Percentiles rank a stretch among this genome's conserved stretches.
phyloP scores from a whole-genome alignment of 352 stramenopile genomes.

The Pythium biforme region DNA sequence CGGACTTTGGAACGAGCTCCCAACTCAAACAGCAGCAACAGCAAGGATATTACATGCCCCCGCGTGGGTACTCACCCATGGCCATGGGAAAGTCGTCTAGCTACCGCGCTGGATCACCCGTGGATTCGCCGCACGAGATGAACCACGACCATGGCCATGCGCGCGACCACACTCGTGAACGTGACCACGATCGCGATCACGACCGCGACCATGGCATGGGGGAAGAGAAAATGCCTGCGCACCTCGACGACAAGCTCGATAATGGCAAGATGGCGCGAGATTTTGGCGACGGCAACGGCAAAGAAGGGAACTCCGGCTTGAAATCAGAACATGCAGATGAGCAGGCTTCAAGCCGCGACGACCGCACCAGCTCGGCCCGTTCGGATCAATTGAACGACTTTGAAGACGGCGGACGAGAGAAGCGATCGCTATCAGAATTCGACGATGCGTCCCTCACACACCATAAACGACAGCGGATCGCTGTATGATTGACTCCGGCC shows the following conservation, averaged over 20 bases:
- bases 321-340: not conserved
- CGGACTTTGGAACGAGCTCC: constrained; percentile 40
- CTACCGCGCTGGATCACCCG: constrained; percentile 30
- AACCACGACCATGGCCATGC: not conserved
- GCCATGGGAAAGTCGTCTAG: constrained; percentile 26
- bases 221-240: constrained; percentile 3
- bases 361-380: not conserved
- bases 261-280: not conserved
- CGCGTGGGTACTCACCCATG: constrained; percentile 31
- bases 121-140: constrained; percentile 4
- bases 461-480: constrained; percentile 25
- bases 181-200: not conserved
- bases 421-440: constrained; percentile 14
- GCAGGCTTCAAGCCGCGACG: not conserved
- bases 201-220: constrained; percentile 1
- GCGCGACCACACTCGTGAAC: not conserved
- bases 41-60: constrained; percentile 38
- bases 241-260: not conserved
- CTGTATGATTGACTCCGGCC: constrained; percentile 5
- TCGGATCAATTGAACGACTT: not conserved
- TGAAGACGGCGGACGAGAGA: constrained; percentile 21
- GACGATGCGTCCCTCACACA: constrained; percentile 5
- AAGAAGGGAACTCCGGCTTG: not conserved
- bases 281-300: not conserved
- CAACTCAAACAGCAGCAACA: constrained; percentile 15